Percentiles rank a stretch among this genome's conserved stretches.
phyloP scores from a whole-genome alignment of 768 basidiomycete genomes.

The Lentinula boryana region DNA sequence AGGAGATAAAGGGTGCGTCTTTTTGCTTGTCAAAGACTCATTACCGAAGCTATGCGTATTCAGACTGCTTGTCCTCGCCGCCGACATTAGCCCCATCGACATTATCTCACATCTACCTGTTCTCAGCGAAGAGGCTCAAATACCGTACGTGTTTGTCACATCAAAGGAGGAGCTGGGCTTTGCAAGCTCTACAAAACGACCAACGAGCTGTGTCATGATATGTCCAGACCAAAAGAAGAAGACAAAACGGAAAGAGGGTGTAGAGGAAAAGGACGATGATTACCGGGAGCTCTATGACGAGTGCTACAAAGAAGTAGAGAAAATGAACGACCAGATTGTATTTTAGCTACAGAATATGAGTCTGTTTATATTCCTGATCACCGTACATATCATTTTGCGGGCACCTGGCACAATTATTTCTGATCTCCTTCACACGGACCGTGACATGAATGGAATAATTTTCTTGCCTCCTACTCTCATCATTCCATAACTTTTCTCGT shows the following conservation, averaged over 20 bases:
- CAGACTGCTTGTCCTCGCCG: constrained; percentile 88
- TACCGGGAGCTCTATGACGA: constrained; percentile 85
- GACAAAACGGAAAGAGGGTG: constrained; percentile 54
- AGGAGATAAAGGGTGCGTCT: constrained; percentile 87
- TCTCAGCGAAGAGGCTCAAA: constrained; percentile 87
- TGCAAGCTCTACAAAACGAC: constrained; percentile 94
- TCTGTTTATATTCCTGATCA: constrained; percentile 1
- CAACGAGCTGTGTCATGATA: constrained; percentile 96
- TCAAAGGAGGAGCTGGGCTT: constrained; percentile 96
- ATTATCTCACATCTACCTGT: constrained; percentile 97
- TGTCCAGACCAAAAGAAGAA: constrained; percentile 79
- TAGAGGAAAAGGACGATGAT: constrained; percentile 67
- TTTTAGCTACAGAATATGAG: constrained; percentile 24
- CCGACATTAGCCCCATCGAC: constrained; percentile 97
- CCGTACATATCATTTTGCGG: not conserved
- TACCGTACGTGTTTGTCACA: constrained; percentile 85
- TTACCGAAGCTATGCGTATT: not conserved
- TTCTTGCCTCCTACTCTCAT: not conserved
- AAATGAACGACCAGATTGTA: constrained; percentile 64
- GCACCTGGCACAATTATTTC: not conserved
- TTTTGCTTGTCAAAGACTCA: not conserved
- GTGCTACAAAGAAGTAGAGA: constrained; percentile 79
- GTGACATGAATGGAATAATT: not conserved
- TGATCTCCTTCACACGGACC: not conserved
- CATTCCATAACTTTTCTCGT: constrained; percentile 7